Percentiles rank a stretch among this genome's conserved stretches.
phyloP scores from a whole-genome alignment of 768 basidiomycete genomes.

The Gelatoporia subvermispora region DNA sequence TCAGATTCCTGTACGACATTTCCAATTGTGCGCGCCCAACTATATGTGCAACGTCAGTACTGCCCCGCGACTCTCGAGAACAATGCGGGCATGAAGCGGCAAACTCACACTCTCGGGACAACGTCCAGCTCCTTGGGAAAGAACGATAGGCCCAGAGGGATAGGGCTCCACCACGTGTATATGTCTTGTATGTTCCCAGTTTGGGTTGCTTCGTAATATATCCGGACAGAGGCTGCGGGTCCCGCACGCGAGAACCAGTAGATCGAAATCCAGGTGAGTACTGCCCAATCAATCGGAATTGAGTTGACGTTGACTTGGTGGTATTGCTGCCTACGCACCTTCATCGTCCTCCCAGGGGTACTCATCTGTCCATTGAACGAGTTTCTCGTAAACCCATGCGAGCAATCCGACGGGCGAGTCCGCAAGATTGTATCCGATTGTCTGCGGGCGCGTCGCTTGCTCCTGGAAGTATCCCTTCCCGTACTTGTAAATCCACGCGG shows the following conservation, averaged over 20 bases:
- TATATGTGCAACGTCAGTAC: neutral
- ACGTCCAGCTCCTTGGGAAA: conserved; percentile 25
- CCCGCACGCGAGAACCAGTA: conserved; percentile 57
- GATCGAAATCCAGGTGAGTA: conserved; percentile 56
- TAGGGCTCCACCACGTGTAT: conserved; percentile 5
- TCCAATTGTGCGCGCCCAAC: conserved; percentile 18
- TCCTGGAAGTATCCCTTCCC: conserved; percentile 35
- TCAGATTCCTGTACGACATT: conserved; percentile 21
- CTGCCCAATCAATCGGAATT: conserved; percentile 22
- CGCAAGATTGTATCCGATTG: conserved; percentile 42
- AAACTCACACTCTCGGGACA: conserved; percentile 16
- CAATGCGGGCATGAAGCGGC: neutral
- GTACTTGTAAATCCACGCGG: conserved; percentile 23
- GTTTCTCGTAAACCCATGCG: conserved; percentile 31
- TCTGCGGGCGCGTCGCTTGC: conserved; percentile 30
- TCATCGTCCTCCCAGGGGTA: conserved; percentile 56
- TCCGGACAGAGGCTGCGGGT: conserved; percentile 51
- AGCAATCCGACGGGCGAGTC: conserved; percentile 48
- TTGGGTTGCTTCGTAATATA: conserved; percentile 46
- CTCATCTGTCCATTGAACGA: conserved; percentile 29
- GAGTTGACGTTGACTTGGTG: neutral
- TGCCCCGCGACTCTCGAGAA: too few species aligned
- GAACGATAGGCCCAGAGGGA: conserved; percentile 25
- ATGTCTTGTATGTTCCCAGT: neutral
- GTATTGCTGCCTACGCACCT: conserved; percentile 23